phyloP scores from a whole-genome alignment of 495 filamentous ascomycete species.

The Lophiotrema nucula region DNA sequence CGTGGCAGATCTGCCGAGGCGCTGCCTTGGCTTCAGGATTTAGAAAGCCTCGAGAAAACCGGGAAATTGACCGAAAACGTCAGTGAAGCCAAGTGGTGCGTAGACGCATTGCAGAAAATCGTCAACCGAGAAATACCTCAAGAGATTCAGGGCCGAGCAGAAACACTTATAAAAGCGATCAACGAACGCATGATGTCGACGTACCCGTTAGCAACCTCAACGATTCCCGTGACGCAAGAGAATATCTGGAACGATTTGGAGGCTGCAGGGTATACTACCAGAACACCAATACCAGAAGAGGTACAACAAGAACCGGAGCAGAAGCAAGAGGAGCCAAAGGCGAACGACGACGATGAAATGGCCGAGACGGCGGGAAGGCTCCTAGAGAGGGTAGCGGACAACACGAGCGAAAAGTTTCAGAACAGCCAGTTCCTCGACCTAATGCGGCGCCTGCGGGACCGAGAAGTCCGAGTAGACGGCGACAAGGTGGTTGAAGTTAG shows the following conservation, averaged over 20 bases:
- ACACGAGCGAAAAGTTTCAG: constrained; percentile 70
- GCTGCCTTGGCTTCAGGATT: neutral
- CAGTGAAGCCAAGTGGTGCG: constrained; percentile 24
- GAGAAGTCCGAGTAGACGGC: constrained; percentile 42
- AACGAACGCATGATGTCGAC: constrained; percentile 31
- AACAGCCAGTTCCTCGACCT: constrained; percentile 74
- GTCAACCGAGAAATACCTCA: constrained; percentile 5
- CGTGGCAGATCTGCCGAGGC: constrained; percentile 2
- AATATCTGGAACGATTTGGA: constrained; percentile 20
- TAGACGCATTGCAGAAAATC: constrained; percentile 19
- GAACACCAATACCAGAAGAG: neutral
- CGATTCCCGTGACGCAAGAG: constrained; percentile 9
- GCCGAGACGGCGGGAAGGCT: constrained; percentile 69
- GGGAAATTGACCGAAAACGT: constrained; percentile 8
- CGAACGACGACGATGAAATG: constrained; percentile 62
- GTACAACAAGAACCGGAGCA: constrained; percentile 25
- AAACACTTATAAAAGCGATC: constrained; percentile 20
- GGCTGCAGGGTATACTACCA: constrained; percentile 22
- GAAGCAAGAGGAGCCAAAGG: constrained; percentile 29
- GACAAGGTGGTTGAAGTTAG: constrained; percentile 45
- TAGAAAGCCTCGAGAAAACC: constrained; percentile 17
- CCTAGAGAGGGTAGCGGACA: constrained; percentile 65
- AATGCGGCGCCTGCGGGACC: constrained; percentile 58
- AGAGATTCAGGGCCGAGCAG: constrained; percentile 7
- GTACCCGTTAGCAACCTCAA: constrained; percentile 11